Conservation (phyloP, 1,139 yeast species). For the Candida sp. region DNA sequence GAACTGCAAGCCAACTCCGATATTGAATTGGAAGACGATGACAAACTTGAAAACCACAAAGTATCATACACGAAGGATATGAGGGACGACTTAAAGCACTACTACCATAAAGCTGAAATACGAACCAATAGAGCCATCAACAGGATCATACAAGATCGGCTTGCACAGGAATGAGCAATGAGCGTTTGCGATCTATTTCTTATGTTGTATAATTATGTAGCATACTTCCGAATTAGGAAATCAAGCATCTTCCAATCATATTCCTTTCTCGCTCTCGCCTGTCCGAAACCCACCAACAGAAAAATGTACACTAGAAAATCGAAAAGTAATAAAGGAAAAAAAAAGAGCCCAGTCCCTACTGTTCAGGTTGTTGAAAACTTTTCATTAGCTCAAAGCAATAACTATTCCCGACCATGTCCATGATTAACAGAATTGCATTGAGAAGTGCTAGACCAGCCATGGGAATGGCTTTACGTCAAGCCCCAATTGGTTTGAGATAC, state of each 20-base stretch:
- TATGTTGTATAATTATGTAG: neutral
- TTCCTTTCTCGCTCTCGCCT: constrained; percentile 6
- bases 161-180: neutral
- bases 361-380: constrained; percentile 1
- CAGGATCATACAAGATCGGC: constrained; percentile 25
- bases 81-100: constrained; percentile 30
- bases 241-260: constrained; percentile 44
- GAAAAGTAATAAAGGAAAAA: constrained; percentile 4
- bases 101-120: constrained; percentile 29
- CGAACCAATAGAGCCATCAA: constrained; percentile 34
- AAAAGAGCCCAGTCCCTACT: constrained; percentile 1
- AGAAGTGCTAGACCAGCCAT: constrained; percentile 45
- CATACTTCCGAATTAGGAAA: constrained; percentile 34
- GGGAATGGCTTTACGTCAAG: constrained; percentile 47
- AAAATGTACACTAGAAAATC: constrained; percentile 3
- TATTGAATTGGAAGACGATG: neutral
- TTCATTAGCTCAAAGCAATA: constrained; percentile 6
- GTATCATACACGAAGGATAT: constrained; percentile 26
- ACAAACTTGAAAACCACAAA: neutral
- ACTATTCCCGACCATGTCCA: constrained; percentile 33
- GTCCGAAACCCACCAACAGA: constrained; percentile 9
- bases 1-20: constrained; percentile 14
- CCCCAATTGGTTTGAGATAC: constrained; percentile 65
- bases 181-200: neutral
- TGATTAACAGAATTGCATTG: constrained; percentile 52